These are phyloP conservation scores for Candida wancherniae DNA, from an alignment of 805 yeast genomes.

Conservation along the genomic window DNA sequence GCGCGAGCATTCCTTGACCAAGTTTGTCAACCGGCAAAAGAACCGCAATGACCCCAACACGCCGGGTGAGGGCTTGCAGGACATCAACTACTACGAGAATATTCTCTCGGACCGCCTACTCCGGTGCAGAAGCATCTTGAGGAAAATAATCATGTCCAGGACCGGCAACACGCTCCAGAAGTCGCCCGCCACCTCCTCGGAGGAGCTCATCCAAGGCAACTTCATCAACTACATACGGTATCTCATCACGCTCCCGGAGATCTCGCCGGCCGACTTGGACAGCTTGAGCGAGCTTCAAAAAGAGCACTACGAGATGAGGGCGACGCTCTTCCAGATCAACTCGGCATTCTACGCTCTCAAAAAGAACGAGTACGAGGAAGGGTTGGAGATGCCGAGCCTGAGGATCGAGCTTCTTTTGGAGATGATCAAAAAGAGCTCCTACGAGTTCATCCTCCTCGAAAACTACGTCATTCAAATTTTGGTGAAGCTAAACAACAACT, in stretches of 20 bases:
- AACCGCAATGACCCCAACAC: conserved; percentile 5
- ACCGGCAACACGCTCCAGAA: conserved; percentile 3
- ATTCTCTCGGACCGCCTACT: conserved; percentile 28
- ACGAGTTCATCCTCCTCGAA: conserved; percentile 37
- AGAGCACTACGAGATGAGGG: conserved; percentile 27
- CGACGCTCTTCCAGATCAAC: conserved; percentile 23
- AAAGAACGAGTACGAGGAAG: conserved; percentile 26
- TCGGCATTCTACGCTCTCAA: conserved; percentile 23
- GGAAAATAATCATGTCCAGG: conserved; percentile 20
- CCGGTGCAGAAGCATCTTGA: conserved; percentile 22
- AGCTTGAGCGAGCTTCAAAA: conserved; percentile 19
- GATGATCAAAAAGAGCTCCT: conserved; percentile 29
- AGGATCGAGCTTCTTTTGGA: conserved; percentile 23
- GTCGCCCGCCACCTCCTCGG: conserved; percentile 13
- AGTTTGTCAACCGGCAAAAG: conserved; percentile 18
- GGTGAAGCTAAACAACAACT: conserved; percentile 29
- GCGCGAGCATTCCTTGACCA: conserved; percentile 27
- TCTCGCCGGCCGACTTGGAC: conserved; percentile 9
- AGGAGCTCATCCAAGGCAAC: conserved; percentile 37
- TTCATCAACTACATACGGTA: conserved; percentile 34
- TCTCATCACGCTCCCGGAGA: conserved; percentile 27
- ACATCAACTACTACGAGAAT: conserved; percentile 24
- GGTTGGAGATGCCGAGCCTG: conserved; percentile 15
- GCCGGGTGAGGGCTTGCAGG: no score
- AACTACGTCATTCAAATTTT: conserved; percentile 35